Evolutionary conservation across 2,329 filamentous ascomycete genomes (phyloP).

Genomic region (Fusarium stilboides): DNA sequence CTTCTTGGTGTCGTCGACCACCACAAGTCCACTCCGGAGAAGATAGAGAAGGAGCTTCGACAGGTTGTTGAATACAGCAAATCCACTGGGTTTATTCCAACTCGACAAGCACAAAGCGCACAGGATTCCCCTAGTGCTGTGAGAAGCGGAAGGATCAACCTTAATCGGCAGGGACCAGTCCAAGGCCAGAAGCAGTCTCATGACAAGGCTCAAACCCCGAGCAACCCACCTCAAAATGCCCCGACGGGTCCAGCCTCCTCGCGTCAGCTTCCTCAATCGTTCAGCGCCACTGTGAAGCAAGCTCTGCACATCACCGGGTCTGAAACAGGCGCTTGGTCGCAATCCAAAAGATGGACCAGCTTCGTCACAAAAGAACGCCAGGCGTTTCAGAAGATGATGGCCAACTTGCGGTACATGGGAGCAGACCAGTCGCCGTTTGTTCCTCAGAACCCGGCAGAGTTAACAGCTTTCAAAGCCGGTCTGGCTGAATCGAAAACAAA

Average conservation of each 20-base stretch:
- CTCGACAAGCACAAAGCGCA: slow-evolving; percentile 32
- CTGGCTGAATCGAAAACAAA: slow-evolving; percentile 48
- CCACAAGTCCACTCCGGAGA: slow-evolving; percentile 8
- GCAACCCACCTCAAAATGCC: slow-evolving; percentile 21
- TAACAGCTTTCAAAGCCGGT: slow-evolving; percentile 53
- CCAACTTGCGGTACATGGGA: slow-evolving; percentile 56
- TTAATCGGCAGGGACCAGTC: background rate
- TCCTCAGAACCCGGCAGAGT: slow-evolving; percentile 54
- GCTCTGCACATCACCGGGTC: slow-evolving; percentile 3
- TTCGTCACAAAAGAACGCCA: slow-evolving; percentile 53
- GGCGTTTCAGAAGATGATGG: slow-evolving; percentile 55
- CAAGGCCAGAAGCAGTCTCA: slow-evolving; percentile 1
- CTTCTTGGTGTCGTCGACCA: slow-evolving; percentile 13
- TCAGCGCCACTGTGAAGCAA: slow-evolving; percentile 26
- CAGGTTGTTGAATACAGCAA: slow-evolving; percentile 20
- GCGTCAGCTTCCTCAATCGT: slow-evolving; percentile 17
- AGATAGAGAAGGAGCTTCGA: slow-evolving; percentile 29
- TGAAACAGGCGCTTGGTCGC: slow-evolving; percentile 54
- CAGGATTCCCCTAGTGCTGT: slow-evolving; percentile 3
- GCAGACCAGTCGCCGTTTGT: slow-evolving; percentile 57
- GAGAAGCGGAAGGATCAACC: slow-evolving; percentile 8
- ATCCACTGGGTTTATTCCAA: slow-evolving; percentile 34
- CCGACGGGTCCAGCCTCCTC: slow-evolving; percentile 27
- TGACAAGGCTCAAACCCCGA: background rate
- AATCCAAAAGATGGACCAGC: slow-evolving; percentile 60